Evolutionary conservation across 768 basidiomycete species (phyloP).

Genomic region (Tulasnella sp.): DNA sequence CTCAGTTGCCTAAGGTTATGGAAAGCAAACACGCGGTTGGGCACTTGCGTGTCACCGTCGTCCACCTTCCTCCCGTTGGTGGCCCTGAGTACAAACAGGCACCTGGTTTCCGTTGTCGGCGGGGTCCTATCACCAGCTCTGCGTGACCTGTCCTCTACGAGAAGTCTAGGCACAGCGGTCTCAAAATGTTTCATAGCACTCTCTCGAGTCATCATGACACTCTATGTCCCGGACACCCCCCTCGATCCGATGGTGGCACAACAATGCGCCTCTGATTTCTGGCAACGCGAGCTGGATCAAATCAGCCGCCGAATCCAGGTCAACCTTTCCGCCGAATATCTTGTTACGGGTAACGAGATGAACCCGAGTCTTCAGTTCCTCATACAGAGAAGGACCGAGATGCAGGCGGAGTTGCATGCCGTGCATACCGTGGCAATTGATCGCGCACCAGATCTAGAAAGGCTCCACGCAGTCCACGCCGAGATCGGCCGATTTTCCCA

Average conservation of each 20-base stretch:
- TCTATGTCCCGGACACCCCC: conserved; percentile 74
- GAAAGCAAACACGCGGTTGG: neutral
- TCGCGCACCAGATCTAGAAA: conserved; percentile 20
- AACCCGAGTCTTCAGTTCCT: conserved; percentile 44
- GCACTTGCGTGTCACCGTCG: neutral
- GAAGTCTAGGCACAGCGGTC: neutral
- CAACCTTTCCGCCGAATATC: conserved; percentile 45
- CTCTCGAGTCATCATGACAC: conserved; percentile 46
- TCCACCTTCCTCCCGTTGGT: neutral
- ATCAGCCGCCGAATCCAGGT: conserved; percentile 41
- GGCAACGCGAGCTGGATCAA: conserved; percentile 31
- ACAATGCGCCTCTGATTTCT: conserved; percentile 35
- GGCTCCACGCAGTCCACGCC: conserved; percentile 30
- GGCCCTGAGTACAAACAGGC: neutral
- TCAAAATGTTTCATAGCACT: conserved; percentile 35
- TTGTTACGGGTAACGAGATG: conserved; percentile 41
- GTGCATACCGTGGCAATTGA: neutral
- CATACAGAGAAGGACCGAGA: conserved; percentile 13
- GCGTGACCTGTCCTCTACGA: neutral
- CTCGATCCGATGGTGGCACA: conserved; percentile 74
- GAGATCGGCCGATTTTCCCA: conserved; percentile 57
- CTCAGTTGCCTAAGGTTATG: neutral
- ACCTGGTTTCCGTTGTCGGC: neutral
- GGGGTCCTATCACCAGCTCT: neutral
- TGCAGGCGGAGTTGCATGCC: conserved; percentile 4